phyloP scores from a whole-genome alignment of 2,329 filamentous ascomycete genomes.

The Trichophyton schoenleinii region DNA sequence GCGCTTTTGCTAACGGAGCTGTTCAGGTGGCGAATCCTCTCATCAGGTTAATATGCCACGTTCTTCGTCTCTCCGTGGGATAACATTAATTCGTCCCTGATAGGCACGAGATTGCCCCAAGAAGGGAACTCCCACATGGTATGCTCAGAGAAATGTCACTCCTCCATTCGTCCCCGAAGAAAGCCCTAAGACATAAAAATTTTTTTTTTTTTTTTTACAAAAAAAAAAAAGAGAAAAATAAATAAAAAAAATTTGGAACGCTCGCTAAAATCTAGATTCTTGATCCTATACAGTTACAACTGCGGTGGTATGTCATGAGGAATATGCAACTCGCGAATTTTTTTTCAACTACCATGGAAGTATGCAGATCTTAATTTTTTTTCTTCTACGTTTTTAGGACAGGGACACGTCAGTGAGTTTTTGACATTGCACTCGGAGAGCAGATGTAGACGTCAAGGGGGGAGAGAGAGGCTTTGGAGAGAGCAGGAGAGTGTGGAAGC shows the following conservation, averaged over 20 bases:
- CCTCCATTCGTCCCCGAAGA: neutral
- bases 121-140: constrained; percentile 74
- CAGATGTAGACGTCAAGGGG: neutral
- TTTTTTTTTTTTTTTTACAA: too few species aligned
- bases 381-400: constrained; percentile 28
- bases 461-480: neutral
- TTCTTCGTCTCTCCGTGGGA: constrained; percentile 12
- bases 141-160: constrained; percentile 16
- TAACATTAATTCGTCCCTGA: constrained; percentile 14
- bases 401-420: constrained; percentile 65
- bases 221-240: neutral
- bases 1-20: constrained; percentile 8
- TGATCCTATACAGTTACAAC: constrained; percentile 52
- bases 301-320: constrained; percentile 52
- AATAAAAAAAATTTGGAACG: neutral
- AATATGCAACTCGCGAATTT: constrained; percentile 3
- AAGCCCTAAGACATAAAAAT: too few species aligned
- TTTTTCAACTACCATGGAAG: constrained; percentile 6
- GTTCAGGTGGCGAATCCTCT: constrained; percentile 55
- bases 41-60: constrained; percentile 54
- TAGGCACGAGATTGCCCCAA: constrained; percentile 77
- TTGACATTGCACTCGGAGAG: constrained; percentile 4
- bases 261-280: constrained; percentile 9
- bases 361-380: constrained; percentile 18
- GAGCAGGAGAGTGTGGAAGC: neutral